These are phyloP conservation scores for Saccharomyces hybrid DNA, from an alignment of 1,139 yeast species.

Conservation along the genomic window DNA sequence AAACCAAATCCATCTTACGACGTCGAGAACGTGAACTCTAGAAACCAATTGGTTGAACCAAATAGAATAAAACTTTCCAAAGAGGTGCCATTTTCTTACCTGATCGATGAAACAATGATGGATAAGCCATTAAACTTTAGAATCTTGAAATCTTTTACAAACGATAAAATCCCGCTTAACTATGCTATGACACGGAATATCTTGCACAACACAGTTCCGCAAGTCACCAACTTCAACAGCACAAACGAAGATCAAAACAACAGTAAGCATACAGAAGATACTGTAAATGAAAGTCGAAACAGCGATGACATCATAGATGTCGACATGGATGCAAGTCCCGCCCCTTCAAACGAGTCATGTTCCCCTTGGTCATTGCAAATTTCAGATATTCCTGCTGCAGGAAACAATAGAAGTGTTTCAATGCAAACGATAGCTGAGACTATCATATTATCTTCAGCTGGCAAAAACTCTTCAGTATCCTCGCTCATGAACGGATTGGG, in stretches of 20 bases:
- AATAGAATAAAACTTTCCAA: slow-evolving; percentile 25
- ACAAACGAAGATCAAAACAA: not conserved
- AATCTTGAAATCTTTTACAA: slow-evolving; percentile 7
- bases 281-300: not conserved
- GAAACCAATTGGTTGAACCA: slow-evolving; percentile 29
- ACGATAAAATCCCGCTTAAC: slow-evolving; percentile 8
- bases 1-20: slow-evolving; percentile 30
- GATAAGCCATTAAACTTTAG: slow-evolving; percentile 6
- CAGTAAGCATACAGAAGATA: not conserved
- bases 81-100: slow-evolving; percentile 18
- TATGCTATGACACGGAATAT: not conserved
- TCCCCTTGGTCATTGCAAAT: slow-evolving; percentile 57
- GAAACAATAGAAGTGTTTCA: slow-evolving; percentile 51
- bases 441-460: slow-evolving; percentile 37
- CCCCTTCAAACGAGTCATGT: not conserved
- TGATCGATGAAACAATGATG: not conserved
- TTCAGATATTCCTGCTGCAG: slow-evolving; percentile 83
- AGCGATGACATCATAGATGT: slow-evolving; percentile 1
- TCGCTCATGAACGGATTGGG: slow-evolving; percentile 59
- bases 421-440: slow-evolving; percentile 69
- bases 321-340: not conserved
- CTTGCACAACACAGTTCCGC: not conserved
- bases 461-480: slow-evolving; percentile 31
- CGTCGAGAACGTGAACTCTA: slow-evolving; percentile 23
- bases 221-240: not conserved